A percentile compares a stretch with the other conserved stretches of the same genome.
phyloP scores from a whole-genome alignment of 169 alveolate genomes.

The Eimeria nieschulzi region DNA sequence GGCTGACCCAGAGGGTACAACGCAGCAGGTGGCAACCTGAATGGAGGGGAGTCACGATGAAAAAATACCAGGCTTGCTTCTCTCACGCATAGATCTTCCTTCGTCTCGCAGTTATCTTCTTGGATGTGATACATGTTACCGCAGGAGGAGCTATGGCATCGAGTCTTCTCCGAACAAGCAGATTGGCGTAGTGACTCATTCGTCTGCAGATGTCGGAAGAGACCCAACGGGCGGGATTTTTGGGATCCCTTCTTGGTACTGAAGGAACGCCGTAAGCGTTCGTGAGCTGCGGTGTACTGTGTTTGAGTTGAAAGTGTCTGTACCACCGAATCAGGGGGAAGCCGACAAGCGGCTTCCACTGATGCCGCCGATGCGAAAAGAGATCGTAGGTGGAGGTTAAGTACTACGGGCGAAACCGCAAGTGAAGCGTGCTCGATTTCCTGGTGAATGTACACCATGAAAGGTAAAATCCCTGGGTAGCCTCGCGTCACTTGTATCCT shows the following conservation, averaged over 20 bases:
- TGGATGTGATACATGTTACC: not conserved
- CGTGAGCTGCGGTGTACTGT: not conserved
- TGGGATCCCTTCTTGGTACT: no score
- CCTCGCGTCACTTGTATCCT: conserved; percentile 11
- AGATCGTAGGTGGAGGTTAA: conserved; percentile 2
- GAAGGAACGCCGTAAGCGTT: no score
- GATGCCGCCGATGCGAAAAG: not conserved
- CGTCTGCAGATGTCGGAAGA: no score
- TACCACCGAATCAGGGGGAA: not conserved
- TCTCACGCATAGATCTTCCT: not conserved
- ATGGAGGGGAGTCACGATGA: not conserved
- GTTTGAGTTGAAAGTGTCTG: not conserved
- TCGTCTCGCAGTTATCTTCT: not conserved
- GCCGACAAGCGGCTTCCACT: not conserved
- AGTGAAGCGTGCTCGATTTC: not conserved
- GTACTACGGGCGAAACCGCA: not conserved
- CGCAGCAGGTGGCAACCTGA: not conserved
- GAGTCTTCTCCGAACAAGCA: no score
- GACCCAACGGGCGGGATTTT: no score
- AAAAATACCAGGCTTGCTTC: not conserved
- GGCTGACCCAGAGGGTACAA: not conserved
- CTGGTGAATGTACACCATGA: conserved; percentile 43
- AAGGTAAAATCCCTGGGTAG: conserved; percentile 45
- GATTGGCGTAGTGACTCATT: no score
- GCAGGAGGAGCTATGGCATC: not conserved